Percentiles rank a stretch among this genome's conserved stretches.
These are phyloP conservation scores for Plasmodium vivax DNA, from an alignment of 169 alveolate genomes.

Conservation along the genomic window DNA sequence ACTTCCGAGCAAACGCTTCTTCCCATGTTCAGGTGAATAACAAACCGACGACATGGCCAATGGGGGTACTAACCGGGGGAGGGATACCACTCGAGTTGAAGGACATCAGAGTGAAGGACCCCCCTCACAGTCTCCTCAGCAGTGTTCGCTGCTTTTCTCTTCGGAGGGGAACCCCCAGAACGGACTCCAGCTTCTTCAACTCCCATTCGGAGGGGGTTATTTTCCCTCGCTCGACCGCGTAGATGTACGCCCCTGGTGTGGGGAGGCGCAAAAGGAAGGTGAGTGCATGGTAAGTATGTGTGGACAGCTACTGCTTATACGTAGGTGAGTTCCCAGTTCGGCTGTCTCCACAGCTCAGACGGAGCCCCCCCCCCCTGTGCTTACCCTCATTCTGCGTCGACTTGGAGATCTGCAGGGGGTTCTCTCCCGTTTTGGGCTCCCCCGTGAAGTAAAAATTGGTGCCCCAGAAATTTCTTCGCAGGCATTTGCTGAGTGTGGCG, in stretches of 20 bases:
- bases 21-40: background rate
- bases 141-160: slow-evolving; percentile 51
- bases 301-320: background rate
- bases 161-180: slow-evolving; percentile 56
- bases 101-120: background rate
- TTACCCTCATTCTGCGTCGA: slow-evolving; percentile 61
- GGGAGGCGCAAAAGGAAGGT: background rate
- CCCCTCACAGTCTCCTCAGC: slow-evolving; percentile 21
- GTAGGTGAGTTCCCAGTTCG: background rate
- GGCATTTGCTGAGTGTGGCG: no score
- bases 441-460: no score
- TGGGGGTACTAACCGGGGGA: background rate
- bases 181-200: slow-evolving; percentile 29
- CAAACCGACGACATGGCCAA: background rate
- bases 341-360: background rate
- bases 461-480: no score
- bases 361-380: background rate
- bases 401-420: slow-evolving; percentile 28
- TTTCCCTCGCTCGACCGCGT: slow-evolving; percentile 50
- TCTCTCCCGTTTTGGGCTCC: slow-evolving; percentile 34
- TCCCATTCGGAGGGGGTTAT: slow-evolving; percentile 47
- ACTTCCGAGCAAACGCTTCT: background rate
- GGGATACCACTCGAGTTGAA: background rate
- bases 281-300: background rate
- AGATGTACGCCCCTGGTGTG: slow-evolving; percentile 44